phyloP scores from a whole-genome alignment of 2,329 filamentous ascomycete genomes.

The Botrytis paeoniae region DNA sequence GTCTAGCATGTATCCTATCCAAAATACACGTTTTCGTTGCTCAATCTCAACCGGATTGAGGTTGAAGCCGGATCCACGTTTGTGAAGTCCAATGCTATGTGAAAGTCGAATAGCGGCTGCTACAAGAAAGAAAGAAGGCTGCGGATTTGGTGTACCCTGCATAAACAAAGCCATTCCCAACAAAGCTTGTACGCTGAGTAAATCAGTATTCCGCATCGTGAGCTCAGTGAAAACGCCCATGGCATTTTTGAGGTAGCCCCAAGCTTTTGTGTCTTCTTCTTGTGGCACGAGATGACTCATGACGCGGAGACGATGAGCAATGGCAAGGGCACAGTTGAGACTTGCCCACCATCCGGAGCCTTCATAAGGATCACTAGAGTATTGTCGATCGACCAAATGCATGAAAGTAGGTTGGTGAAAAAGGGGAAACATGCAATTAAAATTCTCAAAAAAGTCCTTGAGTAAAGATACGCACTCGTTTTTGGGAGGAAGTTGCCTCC shows the following conservation, averaged over 20 bases:
- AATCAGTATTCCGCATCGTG: conserved; percentile 92
- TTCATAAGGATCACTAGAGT: conserved; percentile 87
- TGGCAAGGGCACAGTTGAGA: conserved; percentile 89
- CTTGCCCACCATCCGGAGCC: conserved; percentile 99
- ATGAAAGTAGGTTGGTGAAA: conserved; percentile 99
- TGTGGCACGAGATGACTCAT: conserved; percentile 92
- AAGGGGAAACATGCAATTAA: conserved; percentile 97
- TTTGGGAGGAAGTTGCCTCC: conserved; percentile 78
- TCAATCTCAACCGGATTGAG: conserved; percentile 92
- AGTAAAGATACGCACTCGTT: conserved; percentile 83
- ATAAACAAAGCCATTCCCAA: conserved; percentile 92
- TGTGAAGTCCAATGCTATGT: conserved; percentile 93
- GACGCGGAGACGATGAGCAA: conserved; percentile 84
- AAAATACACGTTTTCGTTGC: conserved; percentile 76
- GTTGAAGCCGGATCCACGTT: conserved; percentile 87
- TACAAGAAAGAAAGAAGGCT: conserved; percentile 87
- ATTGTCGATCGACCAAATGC: conserved; percentile 92
- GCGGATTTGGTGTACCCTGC: conserved; percentile 93
- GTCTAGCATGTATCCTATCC: conserved; percentile 73
- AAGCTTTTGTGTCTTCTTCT: conserved; percentile 91
- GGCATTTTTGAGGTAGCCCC: conserved; percentile 95
- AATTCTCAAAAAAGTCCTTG: conserved; percentile 95
- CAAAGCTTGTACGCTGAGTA: conserved; percentile 90
- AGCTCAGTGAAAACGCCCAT: conserved; percentile 90
- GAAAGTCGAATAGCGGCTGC: conserved; percentile 86